phyloP scores from a whole-genome alignment of 176 grass and related monocot genomes.

The Microstegium vimineum region DNA sequence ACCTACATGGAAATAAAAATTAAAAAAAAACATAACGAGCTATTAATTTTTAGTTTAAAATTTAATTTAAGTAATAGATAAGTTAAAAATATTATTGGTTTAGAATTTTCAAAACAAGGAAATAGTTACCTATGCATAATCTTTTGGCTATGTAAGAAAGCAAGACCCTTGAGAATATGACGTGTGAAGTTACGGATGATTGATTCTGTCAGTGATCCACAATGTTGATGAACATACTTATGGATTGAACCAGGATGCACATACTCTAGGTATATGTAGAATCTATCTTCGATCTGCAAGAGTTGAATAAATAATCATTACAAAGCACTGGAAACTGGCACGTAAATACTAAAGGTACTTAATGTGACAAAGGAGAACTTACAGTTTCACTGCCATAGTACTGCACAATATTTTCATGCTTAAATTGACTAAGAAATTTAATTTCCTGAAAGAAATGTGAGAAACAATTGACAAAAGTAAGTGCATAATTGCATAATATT shows the following conservation, averaged over 20 bases:
- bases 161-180: constrained; percentile 87
- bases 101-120: background rate
- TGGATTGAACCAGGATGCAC: constrained; percentile 98
- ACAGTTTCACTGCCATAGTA: constrained; percentile 94
- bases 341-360: constrained; percentile 3
- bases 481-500: constrained; percentile 3
- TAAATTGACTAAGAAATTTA: constrained; percentile 96
- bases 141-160: constrained; percentile 93
- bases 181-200: constrained; percentile 91
- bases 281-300: constrained; percentile 56
- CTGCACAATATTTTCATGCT: constrained; percentile 98
- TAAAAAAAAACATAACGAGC: constrained; percentile 1
- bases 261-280: constrained; percentile 98
- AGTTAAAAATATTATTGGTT: constrained; percentile 1
- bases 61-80: background rate
- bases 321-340: constrained; percentile 21
- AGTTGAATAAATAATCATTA: constrained; percentile 18
- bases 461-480: constrained; percentile 29
- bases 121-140: constrained; percentile 56
- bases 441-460: constrained; percentile 75
- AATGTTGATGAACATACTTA: constrained; percentile 87
- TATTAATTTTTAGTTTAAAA: constrained; percentile 4
- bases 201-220: constrained; percentile 91
- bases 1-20: constrained; percentile 9
- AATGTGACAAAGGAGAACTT: constrained; percentile 38